Conservation (phyloP, 345 rosid species). For the Salix caprea region DNA sequence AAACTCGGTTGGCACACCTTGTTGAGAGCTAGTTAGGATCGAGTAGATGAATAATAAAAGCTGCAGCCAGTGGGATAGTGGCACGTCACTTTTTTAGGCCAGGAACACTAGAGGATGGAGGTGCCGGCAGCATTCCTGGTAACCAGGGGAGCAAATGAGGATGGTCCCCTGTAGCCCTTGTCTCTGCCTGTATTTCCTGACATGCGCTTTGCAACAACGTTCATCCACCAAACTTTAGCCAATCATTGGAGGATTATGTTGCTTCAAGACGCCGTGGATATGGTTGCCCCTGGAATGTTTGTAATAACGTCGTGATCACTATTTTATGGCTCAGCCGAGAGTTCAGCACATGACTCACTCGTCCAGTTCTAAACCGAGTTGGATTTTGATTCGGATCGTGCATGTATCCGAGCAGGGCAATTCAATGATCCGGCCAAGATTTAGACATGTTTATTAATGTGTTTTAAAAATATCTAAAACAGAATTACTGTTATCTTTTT, state of each 20-base stretch:
- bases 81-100: neutral
- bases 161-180: constrained; percentile 33
- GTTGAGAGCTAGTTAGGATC: neutral
- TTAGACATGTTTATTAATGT: too few species aligned
- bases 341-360: too few species aligned
- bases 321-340: too few species aligned
- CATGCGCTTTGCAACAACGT: neutral
- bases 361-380: too few species aligned
- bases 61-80: constrained; percentile 1
- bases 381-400: too few species aligned
- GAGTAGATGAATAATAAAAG: neutral
- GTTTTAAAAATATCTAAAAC: too few species aligned
- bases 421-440: too few species aligned
- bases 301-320: too few species aligned
- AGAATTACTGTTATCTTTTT: too few species aligned
- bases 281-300: neutral
- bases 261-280: neutral
- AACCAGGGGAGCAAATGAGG: constrained; percentile 43
- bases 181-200: neutral
- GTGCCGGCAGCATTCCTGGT: constrained; percentile 32
- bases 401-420: too few species aligned
- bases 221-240: neutral
- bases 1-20: neutral
- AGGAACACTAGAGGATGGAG: neutral
- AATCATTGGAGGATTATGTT: constrained; percentile 9